Conservation (phyloP, 176 grass and related monocot species). For the Eleusine indica region DNA sequence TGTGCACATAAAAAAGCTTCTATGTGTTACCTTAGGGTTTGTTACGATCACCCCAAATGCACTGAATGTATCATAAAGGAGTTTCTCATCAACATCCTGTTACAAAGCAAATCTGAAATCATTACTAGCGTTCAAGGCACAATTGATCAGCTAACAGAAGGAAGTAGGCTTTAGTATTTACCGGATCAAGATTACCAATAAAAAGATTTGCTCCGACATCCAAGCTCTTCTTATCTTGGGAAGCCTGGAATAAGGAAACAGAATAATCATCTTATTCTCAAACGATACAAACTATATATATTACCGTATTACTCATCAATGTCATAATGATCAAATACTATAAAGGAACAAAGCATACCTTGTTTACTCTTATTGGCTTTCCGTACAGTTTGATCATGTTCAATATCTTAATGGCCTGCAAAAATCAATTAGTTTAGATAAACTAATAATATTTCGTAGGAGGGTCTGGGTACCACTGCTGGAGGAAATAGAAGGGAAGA, state of each 20-base stretch:
- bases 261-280: constrained; percentile 30
- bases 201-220: constrained; percentile 99
- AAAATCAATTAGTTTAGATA: constrained; percentile 28
- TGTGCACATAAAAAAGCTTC: constrained; percentile 22
- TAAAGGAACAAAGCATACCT: constrained; percentile 41
- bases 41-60: constrained; percentile 97
- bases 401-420: constrained; percentile 97
- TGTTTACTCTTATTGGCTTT: constrained; percentile 98
- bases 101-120: constrained; percentile 38
- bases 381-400: constrained; percentile 99
- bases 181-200: constrained; percentile 96
- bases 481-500: constrained; percentile 21
- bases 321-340: constrained; percentile 5
- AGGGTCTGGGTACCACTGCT: constrained; percentile 6
- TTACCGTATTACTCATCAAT: not conserved
- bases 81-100: constrained; percentile 99
- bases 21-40: constrained; percentile 85
- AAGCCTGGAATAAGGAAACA: constrained; percentile 69
- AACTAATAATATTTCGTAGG: not conserved
- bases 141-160: constrained; percentile 28
- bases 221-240: constrained; percentile 99
- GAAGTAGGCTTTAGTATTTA: constrained; percentile 49
- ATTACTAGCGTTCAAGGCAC: constrained; percentile 17
- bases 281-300: constrained; percentile 12
- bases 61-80: constrained; percentile 99